A percentile compares a stretch with the other conserved stretches of the same genome.
Evolutionary conservation across 176 grass and related monocot genomes (phyloP).

Genomic region (Triticum turgidum): DNA sequence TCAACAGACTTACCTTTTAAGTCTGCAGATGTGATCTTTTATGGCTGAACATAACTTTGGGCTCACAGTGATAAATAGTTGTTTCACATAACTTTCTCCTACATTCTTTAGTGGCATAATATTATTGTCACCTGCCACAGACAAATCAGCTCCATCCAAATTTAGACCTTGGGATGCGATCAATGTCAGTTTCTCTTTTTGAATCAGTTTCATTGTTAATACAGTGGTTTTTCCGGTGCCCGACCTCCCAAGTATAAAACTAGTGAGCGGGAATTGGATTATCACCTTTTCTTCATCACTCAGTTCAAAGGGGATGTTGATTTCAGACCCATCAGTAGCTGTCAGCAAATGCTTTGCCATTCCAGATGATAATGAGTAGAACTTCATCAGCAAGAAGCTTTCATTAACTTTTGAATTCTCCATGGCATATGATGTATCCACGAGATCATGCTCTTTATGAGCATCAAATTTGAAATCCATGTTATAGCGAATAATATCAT

Average conservation of each 20-base stretch:
- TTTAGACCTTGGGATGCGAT: slow-evolving; percentile 53
- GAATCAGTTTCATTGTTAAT: slow-evolving; percentile 70
- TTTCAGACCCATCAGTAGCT: slow-evolving; percentile 65
- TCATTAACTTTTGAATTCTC: slow-evolving; percentile 82
- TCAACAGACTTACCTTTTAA: slow-evolving; percentile 48
- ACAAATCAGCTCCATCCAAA: slow-evolving; percentile 3
- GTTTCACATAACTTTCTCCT: slow-evolving; percentile 41
- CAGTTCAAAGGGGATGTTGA: slow-evolving; percentile 74
- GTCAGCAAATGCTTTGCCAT: slow-evolving; percentile 70
- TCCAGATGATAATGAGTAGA: slow-evolving; percentile 79
- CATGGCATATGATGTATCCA: slow-evolving; percentile 26
- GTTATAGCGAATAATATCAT: slow-evolving; percentile 53
- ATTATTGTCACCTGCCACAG: background rate
- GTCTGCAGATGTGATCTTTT: slow-evolving; percentile 53
- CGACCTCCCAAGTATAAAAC: slow-evolving; percentile 80
- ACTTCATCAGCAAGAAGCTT: slow-evolving; percentile 84
- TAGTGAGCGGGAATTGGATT: slow-evolving; percentile 60
- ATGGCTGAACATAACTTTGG: slow-evolving; percentile 82
- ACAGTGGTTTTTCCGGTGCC: slow-evolving; percentile 90
- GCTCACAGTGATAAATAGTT: slow-evolving; percentile 88
- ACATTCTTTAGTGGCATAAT: background rate
- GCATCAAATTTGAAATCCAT: slow-evolving; percentile 23
- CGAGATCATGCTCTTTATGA: slow-evolving; percentile 17
- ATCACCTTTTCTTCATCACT: slow-evolving; percentile 74
- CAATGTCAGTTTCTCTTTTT: slow-evolving; percentile 56